Conservation (phyloP, 441 rosid species). For the Omphalea diandra region DNA sequence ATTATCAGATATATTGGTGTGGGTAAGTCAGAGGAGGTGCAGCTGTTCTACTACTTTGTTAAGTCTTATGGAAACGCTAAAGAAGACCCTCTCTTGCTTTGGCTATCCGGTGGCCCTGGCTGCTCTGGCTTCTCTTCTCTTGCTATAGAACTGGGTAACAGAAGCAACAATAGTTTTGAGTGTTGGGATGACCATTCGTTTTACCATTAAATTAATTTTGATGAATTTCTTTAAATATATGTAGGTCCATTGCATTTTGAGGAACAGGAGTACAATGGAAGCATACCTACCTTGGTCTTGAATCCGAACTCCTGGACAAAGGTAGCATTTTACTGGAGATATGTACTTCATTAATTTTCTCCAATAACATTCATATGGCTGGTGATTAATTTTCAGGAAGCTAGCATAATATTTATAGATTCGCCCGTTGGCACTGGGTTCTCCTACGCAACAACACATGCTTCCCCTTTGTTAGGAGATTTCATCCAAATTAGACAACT, state of each 20-base stretch:
- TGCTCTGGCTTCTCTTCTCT: constrained; percentile 29
- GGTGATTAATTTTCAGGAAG: constrained; percentile 33
- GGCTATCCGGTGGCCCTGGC: constrained; percentile 34
- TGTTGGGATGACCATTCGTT: background rate
- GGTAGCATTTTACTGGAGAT: constrained; percentile 26
- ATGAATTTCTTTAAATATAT: background rate
- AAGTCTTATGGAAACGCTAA: constrained; percentile 29
- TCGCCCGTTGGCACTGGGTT: constrained; percentile 70
- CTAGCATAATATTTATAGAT: constrained; percentile 66
- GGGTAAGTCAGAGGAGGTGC: constrained; percentile 29
- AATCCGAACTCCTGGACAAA: constrained; percentile 76
- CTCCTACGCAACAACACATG: constrained; percentile 47
- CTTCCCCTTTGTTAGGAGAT: constrained; percentile 43
- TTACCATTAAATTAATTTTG: background rate
- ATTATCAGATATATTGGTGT: constrained; percentile 31
- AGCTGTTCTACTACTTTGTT: constrained; percentile 35
- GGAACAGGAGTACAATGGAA: constrained; percentile 49
- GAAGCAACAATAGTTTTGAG: background rate
- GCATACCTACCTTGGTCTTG: constrained; percentile 50
- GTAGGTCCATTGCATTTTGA: constrained; percentile 66
- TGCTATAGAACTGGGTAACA: background rate
- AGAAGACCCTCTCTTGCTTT: constrained; percentile 34
- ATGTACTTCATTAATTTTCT: background rate
- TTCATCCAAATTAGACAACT: constrained; percentile 35
- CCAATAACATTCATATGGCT: background rate